Conservation (phyloP, 495 filamentous ascomycete species). For the Daldinia decipiens region DNA sequence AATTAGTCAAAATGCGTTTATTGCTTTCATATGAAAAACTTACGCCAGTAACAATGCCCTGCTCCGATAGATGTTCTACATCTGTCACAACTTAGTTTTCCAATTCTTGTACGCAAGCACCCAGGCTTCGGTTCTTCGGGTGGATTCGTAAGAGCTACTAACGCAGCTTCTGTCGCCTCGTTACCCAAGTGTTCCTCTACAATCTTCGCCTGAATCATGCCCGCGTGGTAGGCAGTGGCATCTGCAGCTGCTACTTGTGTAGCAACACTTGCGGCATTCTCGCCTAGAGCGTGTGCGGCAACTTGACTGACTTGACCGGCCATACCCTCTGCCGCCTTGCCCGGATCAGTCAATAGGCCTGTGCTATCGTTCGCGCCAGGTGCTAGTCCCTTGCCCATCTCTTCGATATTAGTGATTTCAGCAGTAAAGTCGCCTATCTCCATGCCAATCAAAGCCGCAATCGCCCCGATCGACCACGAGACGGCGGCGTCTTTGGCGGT, state of each 20-base stretch:
- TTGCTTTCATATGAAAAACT: neutral
- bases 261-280: neutral
- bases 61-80: neutral
- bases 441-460: neutral
- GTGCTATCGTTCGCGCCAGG: conserved; percentile 26
- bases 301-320: neutral
- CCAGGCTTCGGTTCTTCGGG: neutral
- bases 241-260: neutral
- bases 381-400: conserved; percentile 17
- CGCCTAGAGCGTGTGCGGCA: neutral
- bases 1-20: neutral
- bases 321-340: conserved; percentile 5
- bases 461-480: neutral
- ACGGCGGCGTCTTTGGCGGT: conserved; percentile 14
- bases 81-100: neutral
- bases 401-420: conserved; percentile 16
- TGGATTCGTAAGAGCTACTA: neutral
- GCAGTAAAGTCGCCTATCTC: conserved; percentile 26
- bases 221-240: neutral
- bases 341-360: conserved; percentile 16
- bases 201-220: neutral
- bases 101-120: neutral
- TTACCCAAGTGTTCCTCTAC: neutral
- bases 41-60: conserved; percentile 2
- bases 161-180: neutral